Conservation (phyloP, 2,329 filamentous ascomycete species). For the Apiospora malaysiana region DNA sequence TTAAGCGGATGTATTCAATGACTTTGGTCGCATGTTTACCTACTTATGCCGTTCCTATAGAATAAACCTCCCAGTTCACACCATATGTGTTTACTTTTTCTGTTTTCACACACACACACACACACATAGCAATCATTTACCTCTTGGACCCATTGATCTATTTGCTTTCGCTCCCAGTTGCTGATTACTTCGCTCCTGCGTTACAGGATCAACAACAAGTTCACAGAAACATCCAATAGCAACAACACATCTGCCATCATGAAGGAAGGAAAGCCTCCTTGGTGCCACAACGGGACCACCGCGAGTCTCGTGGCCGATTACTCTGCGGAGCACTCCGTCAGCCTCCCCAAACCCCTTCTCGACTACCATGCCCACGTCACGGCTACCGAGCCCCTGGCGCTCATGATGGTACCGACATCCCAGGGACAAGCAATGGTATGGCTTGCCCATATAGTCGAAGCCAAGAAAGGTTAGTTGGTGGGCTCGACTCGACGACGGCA, state of each 20-base stretch:
- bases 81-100: neutral
- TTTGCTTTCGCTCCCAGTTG: neutral
- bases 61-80: neutral
- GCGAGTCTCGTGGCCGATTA: conserved; percentile 37
- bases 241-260: conserved; percentile 20
- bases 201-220: conserved; percentile 25
- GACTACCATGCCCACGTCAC: conserved; percentile 36
- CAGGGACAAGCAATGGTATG: conserved; percentile 49
- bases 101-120: too few species aligned
- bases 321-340: conserved; percentile 36
- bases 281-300: conserved; percentile 39
- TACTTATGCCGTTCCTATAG: neutral
- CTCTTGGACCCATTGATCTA: neutral
- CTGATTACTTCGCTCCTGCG: neutral
- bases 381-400: conserved; percentile 28
- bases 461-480: conserved; percentile 44
- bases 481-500: too few species aligned
- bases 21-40: neutral
- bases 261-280: conserved; percentile 34
- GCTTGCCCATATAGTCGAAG: conserved; percentile 47
- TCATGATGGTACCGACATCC: conserved; percentile 49
- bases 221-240: neutral
- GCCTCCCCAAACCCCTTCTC: conserved; percentile 35
- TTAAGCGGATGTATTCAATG: neutral
- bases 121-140: neutral